Percentiles rank a stretch among this genome's conserved stretches.
phyloP scores from a whole-genome alignment of 1,284 basidiomycete species.

The Cutaneotrichosporon daszewskae region DNA sequence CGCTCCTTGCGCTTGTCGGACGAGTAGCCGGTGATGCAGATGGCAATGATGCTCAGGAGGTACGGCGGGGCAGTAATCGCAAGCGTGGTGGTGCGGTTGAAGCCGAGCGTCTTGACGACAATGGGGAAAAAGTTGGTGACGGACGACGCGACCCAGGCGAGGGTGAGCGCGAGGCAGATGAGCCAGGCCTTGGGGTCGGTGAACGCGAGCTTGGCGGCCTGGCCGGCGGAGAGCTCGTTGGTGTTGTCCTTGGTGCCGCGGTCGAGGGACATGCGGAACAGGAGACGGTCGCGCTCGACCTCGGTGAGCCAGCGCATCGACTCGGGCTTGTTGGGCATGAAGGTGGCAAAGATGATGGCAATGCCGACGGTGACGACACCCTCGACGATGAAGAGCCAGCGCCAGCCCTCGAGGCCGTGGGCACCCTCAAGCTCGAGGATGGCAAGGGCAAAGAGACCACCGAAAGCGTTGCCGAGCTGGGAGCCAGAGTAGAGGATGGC shows the following conservation, averaged over 20 bases:
- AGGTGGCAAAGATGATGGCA: constrained; percentile 26
- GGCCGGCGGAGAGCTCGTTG: constrained; percentile 21
- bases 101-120: constrained; percentile 39
- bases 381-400: constrained; percentile 37
- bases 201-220: constrained; percentile 31
- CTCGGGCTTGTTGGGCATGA: constrained; percentile 39
- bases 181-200: constrained; percentile 40
- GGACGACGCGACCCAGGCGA: constrained; percentile 31
- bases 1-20: constrained; percentile 40
- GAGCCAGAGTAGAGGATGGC: constrained; percentile 34
- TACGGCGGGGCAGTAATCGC: constrained; percentile 43
- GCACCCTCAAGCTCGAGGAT: constrained; percentile 26
- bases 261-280: constrained; percentile 39
- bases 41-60: constrained; percentile 34
- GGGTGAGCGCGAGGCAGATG: constrained; percentile 19
- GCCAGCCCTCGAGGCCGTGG: constrained; percentile 37
- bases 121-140: constrained; percentile 45
- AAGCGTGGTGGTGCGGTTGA: constrained; percentile 40
- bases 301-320: constrained; percentile 30
- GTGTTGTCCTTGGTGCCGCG: constrained; percentile 29
- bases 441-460: constrained; percentile 31
- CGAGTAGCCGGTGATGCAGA: constrained; percentile 38
- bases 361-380: constrained; percentile 28
- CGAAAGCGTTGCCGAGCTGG: constrained; percentile 41
- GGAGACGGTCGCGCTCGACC: constrained; percentile 31